These are phyloP conservation scores for Lactifluus piperatus DNA, from an alignment of 768 basidiomycete genomes.

Conservation along the genomic window DNA sequence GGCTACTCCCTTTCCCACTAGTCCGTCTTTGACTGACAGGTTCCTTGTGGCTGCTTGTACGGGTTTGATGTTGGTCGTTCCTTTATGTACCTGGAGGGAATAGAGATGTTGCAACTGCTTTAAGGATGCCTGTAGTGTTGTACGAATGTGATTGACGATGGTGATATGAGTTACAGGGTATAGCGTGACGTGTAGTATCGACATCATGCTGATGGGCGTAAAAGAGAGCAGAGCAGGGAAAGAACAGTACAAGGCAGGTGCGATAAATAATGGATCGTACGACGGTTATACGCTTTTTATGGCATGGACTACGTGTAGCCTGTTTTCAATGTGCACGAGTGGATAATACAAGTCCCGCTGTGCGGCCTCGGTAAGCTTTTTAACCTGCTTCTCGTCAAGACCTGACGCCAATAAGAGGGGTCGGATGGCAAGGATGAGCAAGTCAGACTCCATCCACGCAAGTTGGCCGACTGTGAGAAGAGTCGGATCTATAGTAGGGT, in stretches of 20 bases:
- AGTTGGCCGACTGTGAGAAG: conserved; percentile 58
- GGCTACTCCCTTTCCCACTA: conserved; percentile 16
- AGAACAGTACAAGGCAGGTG: conserved; percentile 1
- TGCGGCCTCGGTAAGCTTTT: conserved; percentile 49
- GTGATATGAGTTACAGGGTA: conserved; percentile 20
- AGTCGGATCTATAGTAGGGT: conserved; percentile 36
- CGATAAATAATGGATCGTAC: neutral
- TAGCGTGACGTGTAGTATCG: conserved; percentile 11
- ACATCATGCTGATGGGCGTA: conserved; percentile 10
- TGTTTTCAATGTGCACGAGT: conserved; percentile 39
- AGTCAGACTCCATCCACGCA: conserved; percentile 67
- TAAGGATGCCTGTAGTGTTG: conserved; percentile 20
- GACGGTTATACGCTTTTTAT: conserved; percentile 26
- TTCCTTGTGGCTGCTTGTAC: conserved; percentile 25
- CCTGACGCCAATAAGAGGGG: conserved; percentile 49
- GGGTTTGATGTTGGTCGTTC: conserved; percentile 47
- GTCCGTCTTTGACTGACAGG: conserved; percentile 29
- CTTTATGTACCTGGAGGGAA: conserved; percentile 49
- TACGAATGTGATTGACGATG: conserved; percentile 20
- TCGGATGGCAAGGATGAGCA: conserved; percentile 52
- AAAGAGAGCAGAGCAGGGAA: conserved; percentile 1
- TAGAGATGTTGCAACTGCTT: conserved; percentile 52
- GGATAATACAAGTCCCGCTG: conserved; percentile 61
- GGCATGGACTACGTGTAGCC: conserved; percentile 54
- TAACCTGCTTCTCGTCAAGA: conserved; percentile 44